phyloP scores from a whole-genome alignment of 805 yeast species.

The Diddensiella santjacobensis region DNA sequence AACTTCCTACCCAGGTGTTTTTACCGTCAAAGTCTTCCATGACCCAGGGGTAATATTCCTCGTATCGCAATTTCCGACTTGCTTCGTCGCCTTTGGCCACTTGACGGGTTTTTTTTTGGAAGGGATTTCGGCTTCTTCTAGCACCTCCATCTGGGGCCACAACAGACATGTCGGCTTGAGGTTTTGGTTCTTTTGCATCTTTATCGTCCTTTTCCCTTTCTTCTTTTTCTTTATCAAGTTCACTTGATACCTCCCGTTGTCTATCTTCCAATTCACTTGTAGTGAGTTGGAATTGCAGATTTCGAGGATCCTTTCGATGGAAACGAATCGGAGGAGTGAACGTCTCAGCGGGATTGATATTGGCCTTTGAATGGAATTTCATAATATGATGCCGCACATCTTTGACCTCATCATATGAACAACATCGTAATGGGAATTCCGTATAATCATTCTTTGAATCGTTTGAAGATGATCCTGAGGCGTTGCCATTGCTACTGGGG shows the following conservation, averaged over 20 bases:
- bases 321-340: constrained; percentile 81
- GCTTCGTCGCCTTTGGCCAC: constrained; percentile 75
- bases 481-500: not conserved
- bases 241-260: constrained; percentile 6
- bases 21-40: constrained; percentile 93
- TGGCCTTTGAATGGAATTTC: constrained; percentile 69
- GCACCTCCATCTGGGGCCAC: constrained; percentile 95
- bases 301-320: constrained; percentile 91
- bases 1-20: constrained; percentile 93
- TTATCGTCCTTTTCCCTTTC: constrained; percentile 13
- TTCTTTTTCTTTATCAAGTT: constrained; percentile 20
- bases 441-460: constrained; percentile 19
- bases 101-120: constrained; percentile 81
- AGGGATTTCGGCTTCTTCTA: constrained; percentile 53
- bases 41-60: constrained; percentile 97
- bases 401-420: constrained; percentile 65
- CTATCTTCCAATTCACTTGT: constrained; percentile 45
- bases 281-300: constrained; percentile 78
- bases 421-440: constrained; percentile 64
- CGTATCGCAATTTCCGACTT: constrained; percentile 81
- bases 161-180: constrained; percentile 41
- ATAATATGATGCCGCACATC: constrained; percentile 75
- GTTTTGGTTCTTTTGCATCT: constrained; percentile 15
- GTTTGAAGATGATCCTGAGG: constrained; percentile 1
- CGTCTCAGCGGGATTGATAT: constrained; percentile 64